phyloP scores from a whole-genome alignment of 2,329 filamentous ascomycete genomes.

The Alternaria ethzedia region DNA sequence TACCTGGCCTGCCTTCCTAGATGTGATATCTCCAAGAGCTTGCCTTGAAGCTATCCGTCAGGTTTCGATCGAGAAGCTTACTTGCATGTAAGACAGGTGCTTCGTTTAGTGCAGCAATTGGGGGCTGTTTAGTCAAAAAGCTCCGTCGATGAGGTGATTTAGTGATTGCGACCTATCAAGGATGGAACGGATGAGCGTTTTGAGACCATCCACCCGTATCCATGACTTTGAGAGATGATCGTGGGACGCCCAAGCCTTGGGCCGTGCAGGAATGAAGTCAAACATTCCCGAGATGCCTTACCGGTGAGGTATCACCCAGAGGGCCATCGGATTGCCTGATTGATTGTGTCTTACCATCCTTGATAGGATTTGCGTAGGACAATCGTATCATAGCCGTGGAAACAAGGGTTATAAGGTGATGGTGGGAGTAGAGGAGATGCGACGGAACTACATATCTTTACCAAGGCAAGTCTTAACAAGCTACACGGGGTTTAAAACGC shows the following conservation, averaged over 20 bases:
- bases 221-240: background rate
- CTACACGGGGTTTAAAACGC: background rate
- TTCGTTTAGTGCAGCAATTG: background rate
- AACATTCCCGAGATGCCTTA: background rate
- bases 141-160: background rate
- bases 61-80: background rate
- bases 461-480: background rate
- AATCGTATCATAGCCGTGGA: background rate
- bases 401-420: background rate
- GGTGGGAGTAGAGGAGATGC: background rate
- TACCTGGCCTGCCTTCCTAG: background rate
- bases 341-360: background rate
- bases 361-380: fast-evolving
- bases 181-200: background rate
- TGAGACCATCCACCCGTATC: background rate
- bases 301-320: background rate
- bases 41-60: background rate
- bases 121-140: background rate
- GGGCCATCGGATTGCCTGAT: background rate
- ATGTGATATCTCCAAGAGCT: background rate
- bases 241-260: background rate
- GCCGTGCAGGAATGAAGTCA: background rate
- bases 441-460: background rate
- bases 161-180: background rate
- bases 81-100: background rate